A percentile compares a stretch with the other conserved stretches of the same genome.
These are phyloP conservation scores for Cadophora sp. DNA, from an alignment of 2,329 filamentous ascomycete genomes.

Conservation along the genomic window DNA sequence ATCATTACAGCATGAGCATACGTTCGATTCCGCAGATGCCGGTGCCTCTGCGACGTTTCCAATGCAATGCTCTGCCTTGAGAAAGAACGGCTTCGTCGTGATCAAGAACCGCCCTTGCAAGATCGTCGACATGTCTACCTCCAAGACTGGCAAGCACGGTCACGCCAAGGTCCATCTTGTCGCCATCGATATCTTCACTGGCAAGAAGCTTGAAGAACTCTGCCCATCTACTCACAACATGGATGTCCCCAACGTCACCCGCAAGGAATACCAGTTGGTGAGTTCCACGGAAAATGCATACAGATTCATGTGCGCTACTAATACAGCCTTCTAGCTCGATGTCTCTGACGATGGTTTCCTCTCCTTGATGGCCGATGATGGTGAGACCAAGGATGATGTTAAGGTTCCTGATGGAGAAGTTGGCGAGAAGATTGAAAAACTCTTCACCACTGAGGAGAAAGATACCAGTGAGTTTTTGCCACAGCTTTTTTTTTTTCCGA, in stretches of 20 bases:
- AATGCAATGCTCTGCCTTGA: slow-evolving; percentile 99
- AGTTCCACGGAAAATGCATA: slow-evolving; percentile 50
- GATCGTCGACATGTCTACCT: slow-evolving; percentile 99
- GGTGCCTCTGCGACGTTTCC: slow-evolving; percentile 94
- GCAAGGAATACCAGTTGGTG: slow-evolving; percentile 93
- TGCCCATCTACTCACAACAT: slow-evolving; percentile 98
- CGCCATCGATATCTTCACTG: slow-evolving; percentile 98
- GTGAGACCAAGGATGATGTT: slow-evolving; percentile 92
- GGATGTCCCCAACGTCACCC: slow-evolving; percentile 94
- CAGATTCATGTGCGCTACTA: slow-evolving; percentile 6
- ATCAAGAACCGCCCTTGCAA: slow-evolving; percentile 99
- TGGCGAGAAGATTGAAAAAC: slow-evolving; percentile 83
- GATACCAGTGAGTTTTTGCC: slow-evolving; percentile 80
- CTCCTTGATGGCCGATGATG: slow-evolving; percentile 87
- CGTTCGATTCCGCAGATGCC: slow-evolving; percentile 88
- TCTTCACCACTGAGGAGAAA: slow-evolving; percentile 85
- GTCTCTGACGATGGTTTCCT: slow-evolving; percentile 95
- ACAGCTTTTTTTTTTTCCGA: background rate
- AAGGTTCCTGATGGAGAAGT: slow-evolving; percentile 89
- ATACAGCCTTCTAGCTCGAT: slow-evolving; percentile 69
- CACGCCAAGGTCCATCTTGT: slow-evolving; percentile 99
- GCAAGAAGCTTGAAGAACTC: slow-evolving; percentile 99
- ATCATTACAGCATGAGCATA: slow-evolving; percentile 51
- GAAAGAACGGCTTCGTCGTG: slow-evolving; percentile 98
- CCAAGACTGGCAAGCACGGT: slow-evolving; percentile 99